Percentiles rank a stretch among this genome's conserved stretches.
Conservation (phyloP, 805 yeast species). For the Pichia nakasei region DNA sequence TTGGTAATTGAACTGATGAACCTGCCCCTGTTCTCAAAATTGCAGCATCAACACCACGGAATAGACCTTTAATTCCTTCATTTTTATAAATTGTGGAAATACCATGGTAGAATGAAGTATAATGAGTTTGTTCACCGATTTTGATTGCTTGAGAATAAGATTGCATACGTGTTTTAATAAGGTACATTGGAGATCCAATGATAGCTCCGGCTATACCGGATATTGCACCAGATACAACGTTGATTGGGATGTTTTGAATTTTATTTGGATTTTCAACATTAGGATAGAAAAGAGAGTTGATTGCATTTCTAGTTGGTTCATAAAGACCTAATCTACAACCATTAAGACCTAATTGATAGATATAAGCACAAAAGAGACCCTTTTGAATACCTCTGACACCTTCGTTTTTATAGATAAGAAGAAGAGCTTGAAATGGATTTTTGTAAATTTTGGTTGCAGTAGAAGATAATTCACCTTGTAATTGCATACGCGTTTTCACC, state of each 20-base stretch:
- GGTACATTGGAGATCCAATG: conserved; percentile 83
- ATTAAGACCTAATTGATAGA: conserved; percentile 83
- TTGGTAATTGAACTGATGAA: conserved; percentile 89
- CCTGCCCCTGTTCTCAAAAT: conserved; percentile 91
- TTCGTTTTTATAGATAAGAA: conserved; percentile 63
- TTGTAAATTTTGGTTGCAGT: conserved; percentile 51
- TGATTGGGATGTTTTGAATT: conserved; percentile 46
- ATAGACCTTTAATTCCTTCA: conserved; percentile 75
- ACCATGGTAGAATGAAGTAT: conserved; percentile 63
- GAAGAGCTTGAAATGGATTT: conserved; percentile 81
- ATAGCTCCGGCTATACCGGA: conserved; percentile 89
- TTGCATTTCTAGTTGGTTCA: conserved; percentile 66
- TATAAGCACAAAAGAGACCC: conserved; percentile 82
- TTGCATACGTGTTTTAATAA: conserved; percentile 95
- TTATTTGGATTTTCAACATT: conserved; percentile 35
- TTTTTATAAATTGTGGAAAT: conserved; percentile 46
- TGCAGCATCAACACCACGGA: conserved; percentile 92
- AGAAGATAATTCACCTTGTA: conserved; percentile 79
- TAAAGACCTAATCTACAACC: conserved; percentile 93
- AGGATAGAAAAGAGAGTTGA: conserved; percentile 51
- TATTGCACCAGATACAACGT: conserved; percentile 69
- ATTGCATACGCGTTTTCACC: conserved; percentile 91
- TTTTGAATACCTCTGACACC: conserved; percentile 85
- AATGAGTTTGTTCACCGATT: conserved; percentile 91
- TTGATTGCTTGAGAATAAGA: conserved; percentile 60